Evolutionary conservation across 2,329 filamentous ascomycete species (phyloP).

Genomic region (Cladorrhinum sp.): DNA sequence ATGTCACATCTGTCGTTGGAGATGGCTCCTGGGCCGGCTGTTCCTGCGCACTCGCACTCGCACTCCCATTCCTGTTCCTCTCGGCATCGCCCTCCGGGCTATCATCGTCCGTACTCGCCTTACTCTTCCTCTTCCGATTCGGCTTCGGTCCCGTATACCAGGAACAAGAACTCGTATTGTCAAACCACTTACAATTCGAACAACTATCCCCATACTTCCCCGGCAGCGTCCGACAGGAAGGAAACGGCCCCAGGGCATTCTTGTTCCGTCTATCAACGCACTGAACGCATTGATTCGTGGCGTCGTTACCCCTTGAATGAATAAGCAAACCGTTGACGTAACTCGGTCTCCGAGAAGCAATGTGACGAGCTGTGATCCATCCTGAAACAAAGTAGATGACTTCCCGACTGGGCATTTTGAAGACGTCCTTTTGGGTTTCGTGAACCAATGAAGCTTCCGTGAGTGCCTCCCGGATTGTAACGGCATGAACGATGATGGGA

Average conservation of each 20-base stretch:
- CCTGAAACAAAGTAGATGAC: conserved; percentile 30
- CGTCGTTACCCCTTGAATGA: conserved; percentile 29
- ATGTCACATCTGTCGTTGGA: too few species aligned
- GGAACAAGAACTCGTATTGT: conserved; percentile 28
- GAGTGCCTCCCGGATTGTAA: conserved; percentile 26
- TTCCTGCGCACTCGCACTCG: not conserved
- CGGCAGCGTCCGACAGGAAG: conserved; percentile 25
- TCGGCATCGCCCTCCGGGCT: not conserved
- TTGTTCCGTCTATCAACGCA: conserved; percentile 27
- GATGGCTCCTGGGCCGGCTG: too few species aligned
- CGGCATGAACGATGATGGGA: conserved; percentile 20
- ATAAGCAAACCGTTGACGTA: conserved; percentile 31
- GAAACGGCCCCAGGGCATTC: conserved; percentile 28
- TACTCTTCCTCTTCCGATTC: conserved; percentile 30
- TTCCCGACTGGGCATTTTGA: conserved; percentile 25
- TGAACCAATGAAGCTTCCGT: conserved; percentile 25
- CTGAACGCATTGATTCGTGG: conserved; percentile 20
- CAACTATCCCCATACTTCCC: conserved; percentile 29
- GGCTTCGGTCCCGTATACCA: conserved; percentile 29
- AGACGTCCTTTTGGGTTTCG: conserved; percentile 28
- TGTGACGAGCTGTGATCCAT: conserved; percentile 31
- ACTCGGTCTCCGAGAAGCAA: conserved; percentile 29
- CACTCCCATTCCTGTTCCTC: not conserved
- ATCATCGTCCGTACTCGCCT: conserved; percentile 12
- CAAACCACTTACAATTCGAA: conserved; percentile 33